Evolutionary conservation across 306 rosid species (phyloP).

Genomic region (Cicer yamashitae): DNA sequence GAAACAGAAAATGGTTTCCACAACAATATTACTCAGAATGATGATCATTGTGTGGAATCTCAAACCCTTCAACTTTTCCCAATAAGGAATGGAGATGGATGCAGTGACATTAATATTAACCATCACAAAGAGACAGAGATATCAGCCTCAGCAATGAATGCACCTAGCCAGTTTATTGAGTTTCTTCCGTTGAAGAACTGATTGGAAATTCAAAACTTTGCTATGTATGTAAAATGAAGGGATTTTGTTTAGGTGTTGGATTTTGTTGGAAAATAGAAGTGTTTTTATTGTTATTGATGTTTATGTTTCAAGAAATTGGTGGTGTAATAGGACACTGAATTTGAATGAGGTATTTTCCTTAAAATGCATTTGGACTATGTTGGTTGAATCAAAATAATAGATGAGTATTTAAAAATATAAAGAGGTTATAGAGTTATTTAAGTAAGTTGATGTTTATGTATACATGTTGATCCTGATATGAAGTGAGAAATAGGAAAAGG

Average conservation of each 20-base stretch:
- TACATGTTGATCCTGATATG: constrained; percentile 38
- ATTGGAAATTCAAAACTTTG: constrained; percentile 22
- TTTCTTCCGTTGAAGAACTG: constrained; percentile 52
- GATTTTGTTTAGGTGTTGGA: constrained; percentile 34
- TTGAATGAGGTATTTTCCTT: constrained; percentile 56
- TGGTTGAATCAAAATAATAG: constrained; percentile 49
- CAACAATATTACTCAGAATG: not conserved
- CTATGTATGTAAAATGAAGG: constrained; percentile 43
- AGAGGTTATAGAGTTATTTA: not conserved
- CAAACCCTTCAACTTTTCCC: constrained; percentile 94
- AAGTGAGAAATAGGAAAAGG: constrained; percentile 41
- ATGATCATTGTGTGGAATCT: constrained; percentile 53
- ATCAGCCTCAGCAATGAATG: constrained; percentile 55
- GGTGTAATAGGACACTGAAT: constrained; percentile 48
- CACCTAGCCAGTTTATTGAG: constrained; percentile 63
- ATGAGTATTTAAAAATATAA: constrained; percentile 23
- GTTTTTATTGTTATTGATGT: constrained; percentile 49
- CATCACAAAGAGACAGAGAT: constrained; percentile 57
- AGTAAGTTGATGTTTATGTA: constrained; percentile 49
- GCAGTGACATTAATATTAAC: constrained; percentile 34
- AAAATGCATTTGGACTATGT: constrained; percentile 78
- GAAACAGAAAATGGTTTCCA: constrained; percentile 43
- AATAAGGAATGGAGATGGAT: constrained; percentile 53
- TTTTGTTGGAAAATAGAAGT: constrained; percentile 50
- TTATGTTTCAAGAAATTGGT: constrained; percentile 57